Evolutionary conservation across 768 basidiomycete genomes (phyloP), one percentile per base, ranked within the genome.

Genomic region (Russula sp.): DNA sequence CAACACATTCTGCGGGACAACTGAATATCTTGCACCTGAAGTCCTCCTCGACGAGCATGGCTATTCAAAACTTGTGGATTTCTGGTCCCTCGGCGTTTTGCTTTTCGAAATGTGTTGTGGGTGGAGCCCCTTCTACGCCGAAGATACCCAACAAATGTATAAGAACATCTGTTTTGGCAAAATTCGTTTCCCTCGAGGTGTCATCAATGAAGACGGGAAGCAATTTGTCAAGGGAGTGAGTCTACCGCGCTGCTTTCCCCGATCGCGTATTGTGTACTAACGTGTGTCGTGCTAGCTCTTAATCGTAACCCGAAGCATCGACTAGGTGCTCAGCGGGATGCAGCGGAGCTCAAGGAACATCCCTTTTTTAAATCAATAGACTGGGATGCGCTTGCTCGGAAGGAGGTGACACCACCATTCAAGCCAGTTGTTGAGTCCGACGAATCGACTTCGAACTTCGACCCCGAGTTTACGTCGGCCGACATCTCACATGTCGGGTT

Each of bases 21-120:
- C 97, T 11, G 96, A 94, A 73, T 98, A 99, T 74, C 90, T 99
- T 57, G 97, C 97, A 0, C 97, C 97, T 0, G 97, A 99, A 73
- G 96, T 99, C n/a, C 82, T 99, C 11, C 83, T 99, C 49, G 95
- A 98, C 74, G 97, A 98, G 72, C 94, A 96, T 68, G 97, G 97
- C 14, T 98, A 99, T 76, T 93, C 91, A 52, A 98, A 98, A 77
- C 87, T 97, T 55, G 97, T 99, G 69, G 97, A 99, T 74, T 99
- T 98, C 74, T 99, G 97, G 95, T 91, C 89, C 53, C 78, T 98
- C 22, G 96, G 95, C 38, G 97, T 98, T 1, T 80, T 99, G 36
- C 80, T 99, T 26, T 99, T 98, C 73, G 97, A 99, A 77, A 99
- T 99, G 97, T 98, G 97, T 72, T 99, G 97, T 70, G 97, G 97